Base-by-base conservation (phyloP, 1,284 basidiomycete species). In the Sporisorium scitamineum region DNA sequence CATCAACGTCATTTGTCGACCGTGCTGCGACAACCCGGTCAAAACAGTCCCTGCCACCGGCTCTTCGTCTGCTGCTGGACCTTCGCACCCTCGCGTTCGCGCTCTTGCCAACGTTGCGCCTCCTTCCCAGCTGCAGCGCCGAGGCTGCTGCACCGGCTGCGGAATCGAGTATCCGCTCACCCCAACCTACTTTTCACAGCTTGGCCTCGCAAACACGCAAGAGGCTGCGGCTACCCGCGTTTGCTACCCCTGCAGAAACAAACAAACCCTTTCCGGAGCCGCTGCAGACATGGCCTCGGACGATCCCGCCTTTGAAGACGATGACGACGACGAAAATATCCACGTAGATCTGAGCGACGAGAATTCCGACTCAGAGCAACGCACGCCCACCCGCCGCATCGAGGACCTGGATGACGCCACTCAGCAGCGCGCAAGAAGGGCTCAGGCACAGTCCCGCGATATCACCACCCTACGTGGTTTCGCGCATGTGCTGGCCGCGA, bases 81-180 rank as follows among this genome's bases (percentile, higher is more conserved):
- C 16, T 39, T 39, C 37, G 37, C 37, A 39, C 5, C 37, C 37
- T 39, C 37, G 4, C 14, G 5, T 18, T 39, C 37, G 37, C 18
- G 37, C 16, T 39, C 37, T n/a, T 8, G 37, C 14, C 5, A 9
- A 9, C 14, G n/a, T 1, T n/a, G 39, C n/a, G 6, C 39, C 39
- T 42, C n/a, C 39, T 16, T 4, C 39, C n/a, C 5, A 20, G n/a
- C 34, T 5, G 7, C n/a, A 31, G 1, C 32, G 34, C 5, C 56
- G 57, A 24, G 68, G 31, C 1, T 20, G 22, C 20, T 70, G 68
- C 48, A 27, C 24, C 6, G 2, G 5, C 0, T 70, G 61, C 48
- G 42, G 22, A 2, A n/a, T 57, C 42, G 68, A 70, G 2, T 70
- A 53, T 27, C 68, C 68, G 1, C 54, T 64, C 8, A 64, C 37